A percentile compares a stretch with the other conserved stretches of the same genome.
These are phyloP conservation scores for Fusarium nelsonii DNA, from an alignment of 2,329 filamentous ascomycete genomes.

Conservation along the genomic window DNA sequence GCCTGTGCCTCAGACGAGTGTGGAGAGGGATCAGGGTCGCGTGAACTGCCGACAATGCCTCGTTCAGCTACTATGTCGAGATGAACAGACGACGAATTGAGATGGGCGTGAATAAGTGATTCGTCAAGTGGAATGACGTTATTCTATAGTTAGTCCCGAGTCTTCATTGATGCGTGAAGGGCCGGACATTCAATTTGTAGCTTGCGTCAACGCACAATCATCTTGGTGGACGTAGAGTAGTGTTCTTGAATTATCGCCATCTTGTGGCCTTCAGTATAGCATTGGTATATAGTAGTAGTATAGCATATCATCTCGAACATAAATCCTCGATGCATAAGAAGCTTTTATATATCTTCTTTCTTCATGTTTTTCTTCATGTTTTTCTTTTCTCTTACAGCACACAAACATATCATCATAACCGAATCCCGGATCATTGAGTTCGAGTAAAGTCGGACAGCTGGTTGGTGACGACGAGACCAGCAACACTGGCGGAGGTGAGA, in stretches of 20 bases:
- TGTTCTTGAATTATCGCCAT: slow-evolving; percentile 20
- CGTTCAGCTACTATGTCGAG: neutral
- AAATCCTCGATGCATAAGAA: slow-evolving; percentile 10
- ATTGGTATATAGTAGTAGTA: slow-evolving; percentile 30
- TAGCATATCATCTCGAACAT: slow-evolving; percentile 26
- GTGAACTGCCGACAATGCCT: neutral
- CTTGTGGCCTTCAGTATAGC: slow-evolving; percentile 28
- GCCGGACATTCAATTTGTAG: neutral
- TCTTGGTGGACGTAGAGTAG: neutral
- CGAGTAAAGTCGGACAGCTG: slow-evolving; percentile 47
- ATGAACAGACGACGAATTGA: neutral
- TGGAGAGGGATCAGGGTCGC: neutral
- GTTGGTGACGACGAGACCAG: slow-evolving; percentile 77
- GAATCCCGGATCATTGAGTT: slow-evolving; percentile 1
- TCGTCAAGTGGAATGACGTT: neutral
- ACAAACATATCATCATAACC: slow-evolving; percentile 6
- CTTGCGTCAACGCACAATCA: neutral
- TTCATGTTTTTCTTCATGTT: neutral
- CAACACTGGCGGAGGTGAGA: slow-evolving; percentile 81
- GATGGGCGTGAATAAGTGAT: neutral
- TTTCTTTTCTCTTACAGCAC: slow-evolving; percentile 12
- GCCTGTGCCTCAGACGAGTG: slow-evolving; percentile 26
- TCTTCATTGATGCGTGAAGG: too few species aligned
- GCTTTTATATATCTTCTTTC: slow-evolving; percentile 3
- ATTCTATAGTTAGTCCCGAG: neutral